Percentiles rank a stretch among this genome's conserved stretches.
phyloP scores from a whole-genome alignment of 2,329 filamentous ascomycete species.

The Cryphonectria naterciae region DNA sequence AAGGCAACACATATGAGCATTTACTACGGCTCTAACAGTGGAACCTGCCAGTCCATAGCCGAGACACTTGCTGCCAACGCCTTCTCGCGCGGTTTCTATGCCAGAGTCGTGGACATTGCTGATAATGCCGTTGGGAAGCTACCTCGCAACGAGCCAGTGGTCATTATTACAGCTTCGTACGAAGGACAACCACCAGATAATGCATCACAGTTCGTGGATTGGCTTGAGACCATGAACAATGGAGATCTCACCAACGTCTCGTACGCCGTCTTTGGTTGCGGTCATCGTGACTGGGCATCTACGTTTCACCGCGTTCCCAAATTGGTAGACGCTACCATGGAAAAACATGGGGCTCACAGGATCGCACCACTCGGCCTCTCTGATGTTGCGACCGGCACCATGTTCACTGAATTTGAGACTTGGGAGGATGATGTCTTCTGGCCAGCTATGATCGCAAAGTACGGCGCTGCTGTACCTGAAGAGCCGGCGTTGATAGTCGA shows the following conservation, averaged over 20 bases:
- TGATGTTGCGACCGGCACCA: neutral
- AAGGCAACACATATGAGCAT: neutral
- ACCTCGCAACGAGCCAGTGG: neutral
- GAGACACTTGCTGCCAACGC: neutral
- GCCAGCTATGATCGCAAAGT: neutral
- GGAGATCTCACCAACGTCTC: neutral
- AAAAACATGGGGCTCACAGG: neutral
- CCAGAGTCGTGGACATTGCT: neutral
- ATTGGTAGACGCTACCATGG: neutral
- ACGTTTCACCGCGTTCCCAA: neutral
- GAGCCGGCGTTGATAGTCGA: neutral
- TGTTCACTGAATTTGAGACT: neutral
- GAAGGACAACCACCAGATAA: neutral
- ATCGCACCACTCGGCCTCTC: neutral
- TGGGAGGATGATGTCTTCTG: conserved; percentile 4
- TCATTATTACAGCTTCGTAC: neutral
- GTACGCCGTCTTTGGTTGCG: neutral
- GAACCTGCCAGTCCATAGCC: neutral
- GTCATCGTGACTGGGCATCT: neutral
- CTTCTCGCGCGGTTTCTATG: neutral
- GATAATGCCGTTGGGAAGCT: neutral
- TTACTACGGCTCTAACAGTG: neutral
- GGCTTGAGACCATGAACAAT: neutral
- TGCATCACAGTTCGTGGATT: neutral
- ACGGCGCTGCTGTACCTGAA: neutral